phyloP scores from a whole-genome alignment of 371 early-diverging fungal species.

The Gilbertella persicaria region DNA sequence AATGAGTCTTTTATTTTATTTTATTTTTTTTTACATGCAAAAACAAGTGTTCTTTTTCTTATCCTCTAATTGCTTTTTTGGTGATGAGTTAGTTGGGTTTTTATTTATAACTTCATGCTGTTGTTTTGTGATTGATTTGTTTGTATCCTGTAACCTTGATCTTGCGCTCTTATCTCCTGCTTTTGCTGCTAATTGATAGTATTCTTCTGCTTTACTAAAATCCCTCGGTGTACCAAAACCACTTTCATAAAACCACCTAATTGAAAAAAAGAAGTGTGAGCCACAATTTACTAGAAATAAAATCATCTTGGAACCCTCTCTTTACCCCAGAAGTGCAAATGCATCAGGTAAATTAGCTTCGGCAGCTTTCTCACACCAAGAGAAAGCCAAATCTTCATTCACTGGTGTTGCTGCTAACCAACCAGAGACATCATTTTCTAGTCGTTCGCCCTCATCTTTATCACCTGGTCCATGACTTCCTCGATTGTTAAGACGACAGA shows the following conservation, averaged over 20 bases:
- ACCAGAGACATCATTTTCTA: constrained; percentile 34
- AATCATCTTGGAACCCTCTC: background rate
- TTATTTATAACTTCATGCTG: constrained; percentile 16
- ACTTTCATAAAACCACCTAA: constrained; percentile 44
- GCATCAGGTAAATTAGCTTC: constrained; percentile 32
- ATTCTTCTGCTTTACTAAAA: constrained; percentile 20
- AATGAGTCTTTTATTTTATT: constrained; percentile 7
- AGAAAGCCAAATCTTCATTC: constrained; percentile 49
- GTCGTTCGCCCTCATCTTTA: constrained; percentile 15
- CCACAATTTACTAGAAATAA: background rate
- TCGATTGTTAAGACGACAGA: constrained; percentile 34
- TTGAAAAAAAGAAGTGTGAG: background rate
- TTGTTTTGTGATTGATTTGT: constrained; percentile 18
- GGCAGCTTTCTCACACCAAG: constrained; percentile 43
- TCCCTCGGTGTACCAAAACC: constrained; percentile 40
- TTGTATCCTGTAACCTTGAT: constrained; percentile 2
- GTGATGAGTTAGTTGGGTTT: background rate
- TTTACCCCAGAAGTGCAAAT: constrained; percentile 33
- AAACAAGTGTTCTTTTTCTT: constrained; percentile 5
- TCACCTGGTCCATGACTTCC: constrained; percentile 40
- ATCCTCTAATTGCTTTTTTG: background rate
- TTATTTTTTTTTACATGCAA: constrained; percentile 2
- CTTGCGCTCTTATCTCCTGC: constrained; percentile 25
- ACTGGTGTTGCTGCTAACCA: constrained; percentile 29
- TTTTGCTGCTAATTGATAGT: constrained; percentile 33